Conservation (phyloP, 2,329 filamentous ascomycete species). For the Septoria petroselini region DNA sequence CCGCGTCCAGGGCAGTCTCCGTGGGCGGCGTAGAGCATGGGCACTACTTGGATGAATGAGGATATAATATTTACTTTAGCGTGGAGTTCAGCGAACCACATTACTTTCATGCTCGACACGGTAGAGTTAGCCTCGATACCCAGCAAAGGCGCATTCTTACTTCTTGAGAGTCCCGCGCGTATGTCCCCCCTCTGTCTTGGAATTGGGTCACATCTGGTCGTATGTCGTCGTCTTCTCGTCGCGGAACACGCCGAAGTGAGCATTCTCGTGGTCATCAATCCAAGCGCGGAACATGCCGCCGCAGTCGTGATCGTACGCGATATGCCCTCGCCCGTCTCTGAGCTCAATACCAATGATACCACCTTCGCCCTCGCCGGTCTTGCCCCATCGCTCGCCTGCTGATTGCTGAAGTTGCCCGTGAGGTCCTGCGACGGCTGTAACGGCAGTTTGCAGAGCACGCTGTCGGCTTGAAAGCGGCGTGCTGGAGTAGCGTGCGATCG, state of each 20-base stretch:
- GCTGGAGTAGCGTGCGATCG: constrained; percentile 64
- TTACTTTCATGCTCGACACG: constrained; percentile 5
- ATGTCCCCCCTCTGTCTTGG: too few relatives aligned
- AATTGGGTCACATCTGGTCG: too few relatives aligned
- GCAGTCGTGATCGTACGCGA: constrained; percentile 79
- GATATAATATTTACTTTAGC: constrained; percentile 6
- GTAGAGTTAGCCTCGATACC: constrained; percentile 6
- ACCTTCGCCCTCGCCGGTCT: constrained; percentile 74
- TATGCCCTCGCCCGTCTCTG: constrained; percentile 47
- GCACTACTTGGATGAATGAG: not conserved
- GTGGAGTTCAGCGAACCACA: constrained; percentile 12
- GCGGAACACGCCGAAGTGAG: constrained; percentile 37
- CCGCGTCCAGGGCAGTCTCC: constrained; percentile 61
- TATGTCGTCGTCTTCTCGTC: constrained; percentile 9
- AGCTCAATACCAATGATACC: constrained; percentile 81
- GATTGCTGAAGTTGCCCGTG: constrained; percentile 70
- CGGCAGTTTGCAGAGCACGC: constrained; percentile 53
- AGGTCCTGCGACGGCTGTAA: constrained; percentile 65
- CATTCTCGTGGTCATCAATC: constrained; percentile 60
- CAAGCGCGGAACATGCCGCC: constrained; percentile 85
- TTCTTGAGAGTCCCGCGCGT: too few relatives aligned
- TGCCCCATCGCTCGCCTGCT: constrained; percentile 69
- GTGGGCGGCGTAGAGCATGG: constrained; percentile 2
- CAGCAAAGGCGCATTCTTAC: constrained; percentile 5
- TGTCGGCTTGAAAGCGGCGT: constrained; percentile 29